These are phyloP conservation scores for Neurospora sublineolata DNA, from an alignment of 495 filamentous ascomycete genomes.

Conservation along the genomic window DNA sequence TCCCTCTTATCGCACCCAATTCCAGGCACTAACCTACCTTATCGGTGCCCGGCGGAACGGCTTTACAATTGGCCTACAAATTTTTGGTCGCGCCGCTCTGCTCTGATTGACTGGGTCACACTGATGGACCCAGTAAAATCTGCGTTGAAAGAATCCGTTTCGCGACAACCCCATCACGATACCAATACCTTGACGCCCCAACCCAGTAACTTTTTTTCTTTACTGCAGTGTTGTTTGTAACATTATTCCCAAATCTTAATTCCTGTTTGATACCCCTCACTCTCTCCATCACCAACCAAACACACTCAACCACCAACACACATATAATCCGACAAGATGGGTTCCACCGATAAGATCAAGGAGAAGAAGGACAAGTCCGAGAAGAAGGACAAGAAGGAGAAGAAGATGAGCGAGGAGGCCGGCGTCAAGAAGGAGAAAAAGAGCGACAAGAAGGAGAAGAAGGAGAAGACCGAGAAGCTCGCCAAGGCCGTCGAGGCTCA, in stretches of 20 bases:
- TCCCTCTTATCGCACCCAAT: neutral
- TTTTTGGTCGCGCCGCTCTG: conserved; percentile 7
- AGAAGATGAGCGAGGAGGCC: conserved; percentile 16
- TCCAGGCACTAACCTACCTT: neutral
- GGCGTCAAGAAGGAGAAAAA: conserved; percentile 60
- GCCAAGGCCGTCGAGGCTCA: conserved; percentile 25
- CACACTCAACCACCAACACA: neutral
- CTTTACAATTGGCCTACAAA: conserved; percentile 23
- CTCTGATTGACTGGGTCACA: conserved; percentile 3
- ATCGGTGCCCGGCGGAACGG: conserved; percentile 8
- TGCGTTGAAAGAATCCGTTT: conserved; percentile 2
- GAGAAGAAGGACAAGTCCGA: conserved; percentile 6
- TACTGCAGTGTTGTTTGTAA: neutral
- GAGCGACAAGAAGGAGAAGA: conserved; percentile 69
- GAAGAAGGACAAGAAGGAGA: conserved; percentile 11
- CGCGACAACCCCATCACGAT: neutral
- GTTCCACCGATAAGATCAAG: conserved; percentile 13
- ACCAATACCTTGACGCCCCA: neutral
- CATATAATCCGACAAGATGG: conserved; percentile 11
- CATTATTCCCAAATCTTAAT: neutral
- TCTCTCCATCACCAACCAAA: neutral
- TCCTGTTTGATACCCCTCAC: neutral
- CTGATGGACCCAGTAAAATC: conserved; percentile 12
- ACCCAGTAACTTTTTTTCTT: neutral
- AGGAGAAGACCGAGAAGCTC: conserved; percentile 48